These are phyloP conservation scores for Verticillium nubilum DNA, from an alignment of 2,329 filamentous ascomycete genomes.

Conservation along the genomic window DNA sequence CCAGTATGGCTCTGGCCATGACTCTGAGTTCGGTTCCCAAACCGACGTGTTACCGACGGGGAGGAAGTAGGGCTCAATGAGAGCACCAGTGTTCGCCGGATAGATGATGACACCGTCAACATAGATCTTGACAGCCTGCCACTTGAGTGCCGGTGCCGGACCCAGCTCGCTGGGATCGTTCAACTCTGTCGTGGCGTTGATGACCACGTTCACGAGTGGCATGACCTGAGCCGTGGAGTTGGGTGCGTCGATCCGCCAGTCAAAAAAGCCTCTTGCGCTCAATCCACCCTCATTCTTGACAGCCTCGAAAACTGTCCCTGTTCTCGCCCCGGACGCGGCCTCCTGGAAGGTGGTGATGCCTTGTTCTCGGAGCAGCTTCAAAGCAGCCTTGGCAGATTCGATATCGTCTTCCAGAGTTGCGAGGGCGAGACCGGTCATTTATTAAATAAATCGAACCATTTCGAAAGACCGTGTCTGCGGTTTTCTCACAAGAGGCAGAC, in stretches of 20 bases:
- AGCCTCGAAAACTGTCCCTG: constrained; percentile 12
- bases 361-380: constrained; percentile 19
- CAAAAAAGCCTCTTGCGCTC: constrained; percentile 18
- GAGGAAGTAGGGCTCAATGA: constrained; percentile 18
- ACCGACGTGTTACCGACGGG: constrained; percentile 10
- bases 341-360: constrained; percentile 22
- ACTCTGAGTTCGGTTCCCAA: constrained; percentile 2
- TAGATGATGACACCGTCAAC: constrained; percentile 21
- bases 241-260: constrained; percentile 19
- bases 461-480: constrained; percentile 17
- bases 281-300: constrained; percentile 16
- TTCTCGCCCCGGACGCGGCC: constrained; percentile 10
- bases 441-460: constrained; percentile 22
- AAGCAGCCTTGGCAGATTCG: constrained; percentile 15
- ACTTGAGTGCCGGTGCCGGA: constrained; percentile 17
- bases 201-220: constrained; percentile 9
- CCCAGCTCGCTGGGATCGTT: constrained; percentile 11
- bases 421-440: constrained; percentile 12
- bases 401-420: constrained; percentile 14
- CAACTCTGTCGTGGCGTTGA: constrained; percentile 4
- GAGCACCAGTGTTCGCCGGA: constrained; percentile 19
- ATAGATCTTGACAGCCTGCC: constrained; percentile 21
- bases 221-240: constrained; percentile 7
- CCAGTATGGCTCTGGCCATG: constrained; percentile 29
- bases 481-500: not conserved